Percentiles rank a stretch among this genome's conserved stretches.
phyloP scores from a whole-genome alignment of 2,329 filamentous ascomycete species.

The Colletotrichum musae region DNA sequence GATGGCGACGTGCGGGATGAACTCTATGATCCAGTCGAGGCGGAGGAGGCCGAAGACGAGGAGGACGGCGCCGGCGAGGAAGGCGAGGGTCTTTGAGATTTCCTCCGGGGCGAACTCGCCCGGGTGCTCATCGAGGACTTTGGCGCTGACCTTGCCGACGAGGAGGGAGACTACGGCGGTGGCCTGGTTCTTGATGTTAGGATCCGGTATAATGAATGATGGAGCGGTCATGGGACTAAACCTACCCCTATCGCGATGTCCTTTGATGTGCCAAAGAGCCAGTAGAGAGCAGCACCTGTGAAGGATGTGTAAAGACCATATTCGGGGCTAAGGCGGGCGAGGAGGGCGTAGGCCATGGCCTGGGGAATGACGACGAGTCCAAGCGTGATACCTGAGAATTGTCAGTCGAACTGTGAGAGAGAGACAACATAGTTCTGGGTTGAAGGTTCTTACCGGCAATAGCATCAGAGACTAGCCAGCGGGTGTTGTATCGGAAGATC shows the following conservation, averaged over 20 bases:
- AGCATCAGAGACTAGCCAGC: constrained; percentile 81
- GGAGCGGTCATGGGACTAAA: too few relatives aligned
- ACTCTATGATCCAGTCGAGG: constrained; percentile 68
- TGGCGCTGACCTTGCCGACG: constrained; percentile 60
- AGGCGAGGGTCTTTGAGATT: constrained; percentile 62
- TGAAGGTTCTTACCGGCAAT: constrained; percentile 70
- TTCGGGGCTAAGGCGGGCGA: constrained; percentile 77
- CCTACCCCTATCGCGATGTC: constrained; percentile 83
- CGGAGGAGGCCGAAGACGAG: constrained; percentile 64
- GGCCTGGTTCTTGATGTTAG: constrained; percentile 59
- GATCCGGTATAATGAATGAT: too few relatives aligned
- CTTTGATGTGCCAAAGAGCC: constrained; percentile 88
- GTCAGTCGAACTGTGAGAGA: constrained; percentile 37
- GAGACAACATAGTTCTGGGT: too few relatives aligned
- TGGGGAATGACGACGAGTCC: constrained; percentile 84
- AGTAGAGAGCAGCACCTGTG: constrained; percentile 84
- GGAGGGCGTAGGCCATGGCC: constrained; percentile 82
- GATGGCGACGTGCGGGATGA: constrained; percentile 67
- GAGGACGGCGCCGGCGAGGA: constrained; percentile 65
- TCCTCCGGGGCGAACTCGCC: constrained; percentile 47
- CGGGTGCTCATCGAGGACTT: constrained; percentile 53
- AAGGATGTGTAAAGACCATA: constrained; percentile 88
- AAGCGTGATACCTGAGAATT: constrained; percentile 52
- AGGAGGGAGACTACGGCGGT: constrained; percentile 67
- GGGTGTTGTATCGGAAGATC: constrained; percentile 79